Evolutionary conservation across 108 stramenopile species (phyloP).

Genomic region (Nitzschia sp.): DNA sequence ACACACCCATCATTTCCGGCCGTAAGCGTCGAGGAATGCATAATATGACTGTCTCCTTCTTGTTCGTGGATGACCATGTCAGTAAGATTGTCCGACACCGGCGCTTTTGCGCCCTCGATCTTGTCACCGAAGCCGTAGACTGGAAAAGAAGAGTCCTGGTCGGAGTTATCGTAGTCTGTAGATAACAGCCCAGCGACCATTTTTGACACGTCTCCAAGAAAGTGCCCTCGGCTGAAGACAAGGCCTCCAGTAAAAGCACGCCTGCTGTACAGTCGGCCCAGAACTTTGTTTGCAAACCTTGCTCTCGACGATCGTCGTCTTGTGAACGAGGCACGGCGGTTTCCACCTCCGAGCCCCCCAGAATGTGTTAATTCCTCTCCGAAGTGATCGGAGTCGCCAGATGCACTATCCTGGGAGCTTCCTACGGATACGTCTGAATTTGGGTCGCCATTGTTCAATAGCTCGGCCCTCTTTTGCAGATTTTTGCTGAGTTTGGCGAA

Average conservation of each 20-base stretch:
- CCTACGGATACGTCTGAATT: slow-evolving; percentile 19
- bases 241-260: slow-evolving; percentile 80
- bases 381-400: slow-evolving; percentile 25
- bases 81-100: slow-evolving; percentile 26
- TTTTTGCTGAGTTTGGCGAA: slow-evolving; percentile 59
- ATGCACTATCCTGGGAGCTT: slow-evolving; percentile 28
- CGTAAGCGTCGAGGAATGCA: slow-evolving; percentile 82
- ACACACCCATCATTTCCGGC: slow-evolving; percentile 88
- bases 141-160: slow-evolving; percentile 17
- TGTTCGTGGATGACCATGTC: slow-evolving; percentile 57
- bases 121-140: slow-evolving; percentile 52
- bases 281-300: slow-evolving; percentile 80
- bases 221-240: slow-evolving; percentile 86
- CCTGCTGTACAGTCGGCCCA: slow-evolving; percentile 73
- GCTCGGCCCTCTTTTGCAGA: slow-evolving; percentile 64
- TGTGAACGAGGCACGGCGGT: slow-evolving; percentile 25
- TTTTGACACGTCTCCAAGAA: slow-evolving; percentile 85
- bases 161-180: slow-evolving; percentile 30
- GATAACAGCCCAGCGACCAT: slow-evolving; percentile 79
- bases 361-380: slow-evolving; percentile 24
- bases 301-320: slow-evolving; percentile 59
- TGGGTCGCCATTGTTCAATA: slow-evolving; percentile 11
- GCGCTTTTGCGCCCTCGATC: slow-evolving; percentile 31
- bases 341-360: slow-evolving; percentile 1
- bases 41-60: slow-evolving; percentile 46